A percentile compares a stretch with the other conserved stretches of the same genome.
Conservation (phyloP, 495 filamentous ascomycete genomes). For the Neurospora sp. region DNA sequence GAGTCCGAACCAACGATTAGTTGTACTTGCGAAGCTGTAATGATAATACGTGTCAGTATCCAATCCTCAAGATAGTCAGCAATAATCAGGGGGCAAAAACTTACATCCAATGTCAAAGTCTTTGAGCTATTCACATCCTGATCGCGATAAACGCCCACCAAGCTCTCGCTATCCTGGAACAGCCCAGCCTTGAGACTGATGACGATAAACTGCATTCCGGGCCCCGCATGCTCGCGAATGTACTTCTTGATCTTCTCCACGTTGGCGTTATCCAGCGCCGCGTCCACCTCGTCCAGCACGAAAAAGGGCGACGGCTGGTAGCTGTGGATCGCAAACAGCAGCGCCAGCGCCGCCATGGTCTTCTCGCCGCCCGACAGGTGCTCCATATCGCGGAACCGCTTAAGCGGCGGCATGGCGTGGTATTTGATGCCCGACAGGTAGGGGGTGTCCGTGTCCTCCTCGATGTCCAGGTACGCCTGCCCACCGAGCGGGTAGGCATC, state of each 20-base stretch:
- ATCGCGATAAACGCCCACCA: slow-evolving; percentile 92
- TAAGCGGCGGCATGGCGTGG: slow-evolving; percentile 95
- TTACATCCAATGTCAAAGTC: slow-evolving; percentile 89
- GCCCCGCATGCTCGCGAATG: slow-evolving; percentile 84
- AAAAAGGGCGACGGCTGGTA: slow-evolving; percentile 96
- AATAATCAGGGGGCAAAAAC: slow-evolving; percentile 21
- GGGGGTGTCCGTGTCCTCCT: slow-evolving; percentile 73
- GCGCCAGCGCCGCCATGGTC: slow-evolving; percentile 92
- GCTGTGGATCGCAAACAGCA: slow-evolving; percentile 91
- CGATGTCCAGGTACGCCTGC: slow-evolving; percentile 89
- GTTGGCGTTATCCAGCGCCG: slow-evolving; percentile 93
- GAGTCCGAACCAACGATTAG: background rate
- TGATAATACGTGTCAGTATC: background rate
- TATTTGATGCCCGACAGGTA: slow-evolving; percentile 94
- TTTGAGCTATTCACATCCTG: slow-evolving; percentile 83
- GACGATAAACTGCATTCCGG: slow-evolving; percentile 98
- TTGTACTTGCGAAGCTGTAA: slow-evolving; percentile 27
- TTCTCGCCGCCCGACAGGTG: slow-evolving; percentile 96
- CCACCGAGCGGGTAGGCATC: slow-evolving; percentile 81
- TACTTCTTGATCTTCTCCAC: slow-evolving; percentile 92
- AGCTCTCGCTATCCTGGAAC: slow-evolving; percentile 85
- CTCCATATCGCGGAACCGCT: slow-evolving; percentile 99
- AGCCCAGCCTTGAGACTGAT: slow-evolving; percentile 89
- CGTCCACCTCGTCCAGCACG: slow-evolving; percentile 96
- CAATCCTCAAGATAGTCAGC: background rate